phyloP scores from a whole-genome alignment of 2,329 filamentous ascomycete genomes.

The Fusarium phyllophilum region DNA sequence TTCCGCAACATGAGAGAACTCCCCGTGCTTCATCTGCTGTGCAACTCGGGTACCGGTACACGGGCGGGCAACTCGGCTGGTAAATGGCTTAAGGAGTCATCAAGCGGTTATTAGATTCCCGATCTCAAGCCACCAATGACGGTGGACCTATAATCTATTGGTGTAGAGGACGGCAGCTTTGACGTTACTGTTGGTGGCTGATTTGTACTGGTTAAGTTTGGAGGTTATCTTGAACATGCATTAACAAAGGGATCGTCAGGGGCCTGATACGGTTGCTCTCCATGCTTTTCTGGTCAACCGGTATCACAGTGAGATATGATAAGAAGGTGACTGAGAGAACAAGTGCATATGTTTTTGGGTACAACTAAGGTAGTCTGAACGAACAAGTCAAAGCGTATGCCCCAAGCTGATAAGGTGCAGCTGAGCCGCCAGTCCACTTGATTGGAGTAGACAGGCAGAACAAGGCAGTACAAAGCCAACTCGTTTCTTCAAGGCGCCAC shows the following conservation, averaged over 20 bases:
- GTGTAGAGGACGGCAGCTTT: neutral
- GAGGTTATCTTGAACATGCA: neutral
- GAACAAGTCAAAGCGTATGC: neutral
- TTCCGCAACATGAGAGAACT: neutral
- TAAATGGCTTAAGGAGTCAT: neutral
- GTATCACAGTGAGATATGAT: neutral
- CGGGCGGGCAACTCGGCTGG: neutral
- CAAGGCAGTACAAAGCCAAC: neutral
- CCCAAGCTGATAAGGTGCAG: slow-evolving; percentile 1
- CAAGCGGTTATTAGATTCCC: neutral
- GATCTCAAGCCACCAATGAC: neutral
- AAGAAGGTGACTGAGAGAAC: neutral
- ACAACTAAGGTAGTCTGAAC: neutral
- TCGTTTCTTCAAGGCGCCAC: neutral
- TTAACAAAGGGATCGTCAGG: neutral
- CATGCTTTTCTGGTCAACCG: neutral
- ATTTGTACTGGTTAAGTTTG: neutral
- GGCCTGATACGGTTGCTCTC: neutral
- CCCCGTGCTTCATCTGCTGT: neutral
- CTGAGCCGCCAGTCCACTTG: neutral
- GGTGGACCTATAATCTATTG: neutral
- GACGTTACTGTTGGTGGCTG: neutral
- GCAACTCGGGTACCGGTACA: neutral
- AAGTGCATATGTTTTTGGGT: neutral
- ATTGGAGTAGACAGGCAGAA: neutral